Conservation (phyloP, 768 basidiomycete genomes). For the Kwoniella botswanensis region DNA sequence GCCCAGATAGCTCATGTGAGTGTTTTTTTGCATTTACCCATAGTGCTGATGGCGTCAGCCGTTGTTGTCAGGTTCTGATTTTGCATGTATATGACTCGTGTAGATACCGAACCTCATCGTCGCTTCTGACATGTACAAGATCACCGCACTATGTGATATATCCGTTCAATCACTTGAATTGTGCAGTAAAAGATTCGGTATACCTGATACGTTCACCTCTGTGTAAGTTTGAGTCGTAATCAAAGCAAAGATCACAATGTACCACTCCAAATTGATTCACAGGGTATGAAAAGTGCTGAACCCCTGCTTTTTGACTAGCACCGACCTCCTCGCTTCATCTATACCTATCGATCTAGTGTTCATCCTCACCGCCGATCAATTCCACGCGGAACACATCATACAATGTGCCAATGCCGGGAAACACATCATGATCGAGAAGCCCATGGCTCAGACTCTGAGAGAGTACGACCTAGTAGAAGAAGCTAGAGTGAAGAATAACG, state of each 20-base stretch:
- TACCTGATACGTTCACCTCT: slow-evolving; percentile 28
- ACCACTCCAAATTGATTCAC: no score
- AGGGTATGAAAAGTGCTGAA: no score
- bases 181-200: slow-evolving; percentile 28
- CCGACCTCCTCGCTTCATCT: slow-evolving; percentile 31
- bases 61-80: background rate
- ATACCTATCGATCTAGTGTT: slow-evolving; percentile 43
- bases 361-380: slow-evolving; percentile 35
- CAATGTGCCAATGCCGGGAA: slow-evolving; percentile 38
- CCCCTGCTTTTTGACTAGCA: slow-evolving; percentile 1
- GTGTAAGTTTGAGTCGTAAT: slow-evolving; percentile 19
- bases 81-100: background rate
- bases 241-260: no score
- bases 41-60: background rate
- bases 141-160: slow-evolving; percentile 38
- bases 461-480: slow-evolving; percentile 45
- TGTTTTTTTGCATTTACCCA: background rate
- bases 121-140: slow-evolving; percentile 30
- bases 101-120: slow-evolving; percentile 37
- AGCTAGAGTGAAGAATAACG: slow-evolving; percentile 36
- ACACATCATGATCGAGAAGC: slow-evolving; percentile 55
- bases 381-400: slow-evolving; percentile 40
- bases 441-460: slow-evolving; percentile 43
- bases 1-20: slow-evolving; percentile 37
- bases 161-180: slow-evolving; percentile 30